These are phyloP conservation scores for Trichomonas gallinae DNA, from an alignment of 208 protist species.

Conservation along the genomic window DNA sequence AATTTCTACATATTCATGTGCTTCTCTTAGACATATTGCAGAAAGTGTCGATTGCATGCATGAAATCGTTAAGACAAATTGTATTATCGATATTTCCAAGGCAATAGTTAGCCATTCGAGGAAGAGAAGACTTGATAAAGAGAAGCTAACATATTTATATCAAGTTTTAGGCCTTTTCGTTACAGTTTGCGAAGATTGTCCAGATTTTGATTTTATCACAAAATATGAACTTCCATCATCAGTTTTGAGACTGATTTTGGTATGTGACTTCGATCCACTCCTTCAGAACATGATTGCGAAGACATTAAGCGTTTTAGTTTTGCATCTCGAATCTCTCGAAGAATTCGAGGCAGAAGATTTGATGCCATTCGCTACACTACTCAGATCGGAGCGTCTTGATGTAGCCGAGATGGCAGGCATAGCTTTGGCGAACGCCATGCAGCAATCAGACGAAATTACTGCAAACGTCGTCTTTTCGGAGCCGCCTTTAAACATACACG, in stretches of 20 bases:
- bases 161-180: background rate
- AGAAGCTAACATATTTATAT: background rate
- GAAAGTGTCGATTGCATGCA: background rate
- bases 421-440: background rate
- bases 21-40: background rate
- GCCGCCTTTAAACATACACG: background rate
- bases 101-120: background rate
- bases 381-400: background rate
- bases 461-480: background rate
- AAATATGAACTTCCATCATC: background rate
- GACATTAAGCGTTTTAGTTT: background rate
- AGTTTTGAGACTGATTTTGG: background rate
- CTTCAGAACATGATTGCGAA: background rate
- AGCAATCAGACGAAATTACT: background rate
- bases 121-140: background rate
- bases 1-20: background rate
- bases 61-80: background rate
- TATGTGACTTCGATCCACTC: background rate
- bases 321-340: background rate
- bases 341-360: background rate
- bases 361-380: background rate
- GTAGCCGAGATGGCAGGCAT: background rate
- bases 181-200: background rate
- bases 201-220: background rate
- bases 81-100: background rate